phyloP scores from a whole-genome alignment of 805 yeast species.

The Sugiyamaella smithiae region DNA sequence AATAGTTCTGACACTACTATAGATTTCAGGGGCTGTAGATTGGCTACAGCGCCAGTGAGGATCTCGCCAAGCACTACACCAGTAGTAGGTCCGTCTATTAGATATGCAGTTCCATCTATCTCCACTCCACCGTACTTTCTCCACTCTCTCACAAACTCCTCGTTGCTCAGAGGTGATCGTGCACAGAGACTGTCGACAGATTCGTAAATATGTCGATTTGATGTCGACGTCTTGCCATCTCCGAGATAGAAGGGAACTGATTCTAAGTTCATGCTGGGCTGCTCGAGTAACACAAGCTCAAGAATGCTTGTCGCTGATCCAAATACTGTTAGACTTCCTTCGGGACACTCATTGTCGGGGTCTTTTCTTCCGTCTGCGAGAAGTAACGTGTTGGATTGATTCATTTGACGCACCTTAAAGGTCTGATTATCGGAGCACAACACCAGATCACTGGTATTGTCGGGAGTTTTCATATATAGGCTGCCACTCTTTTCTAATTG shows the following conservation, averaged over 20 bases:
- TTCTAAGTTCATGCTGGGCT: slow-evolving; percentile 21
- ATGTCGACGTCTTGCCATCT: slow-evolving; percentile 4
- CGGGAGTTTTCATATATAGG: slow-evolving; percentile 37
- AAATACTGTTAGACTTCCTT: slow-evolving; percentile 20
- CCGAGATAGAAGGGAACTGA: slow-evolving; percentile 26
- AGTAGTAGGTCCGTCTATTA: slow-evolving; percentile 30
- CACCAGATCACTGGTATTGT: slow-evolving; percentile 44
- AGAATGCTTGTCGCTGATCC: slow-evolving; percentile 27
- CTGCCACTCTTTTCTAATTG: slow-evolving; percentile 21
- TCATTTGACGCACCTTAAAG: slow-evolving; percentile 68
- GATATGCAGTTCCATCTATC: slow-evolving; percentile 43
- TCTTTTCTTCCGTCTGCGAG: slow-evolving; percentile 36
- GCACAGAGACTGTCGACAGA: slow-evolving; percentile 9
- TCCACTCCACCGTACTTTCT: slow-evolving; percentile 52
- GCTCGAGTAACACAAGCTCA: slow-evolving; percentile 22
- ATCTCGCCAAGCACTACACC: slow-evolving; percentile 27
- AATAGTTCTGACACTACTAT: slow-evolving; percentile 21
- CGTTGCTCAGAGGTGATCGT: slow-evolving; percentile 52
- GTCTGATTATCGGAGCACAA: slow-evolving; percentile 59
- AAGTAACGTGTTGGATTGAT: slow-evolving; percentile 83
- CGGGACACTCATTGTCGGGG: slow-evolving; percentile 2
- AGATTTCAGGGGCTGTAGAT: slow-evolving; percentile 4
- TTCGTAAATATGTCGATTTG: slow-evolving; percentile 4
- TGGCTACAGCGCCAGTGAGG: slow-evolving; percentile 24
- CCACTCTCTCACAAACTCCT: slow-evolving; percentile 56